Evolutionary conservation across 2,329 filamentous ascomycete species (phyloP).

Genomic region (Penicillium griseofulvum): DNA sequence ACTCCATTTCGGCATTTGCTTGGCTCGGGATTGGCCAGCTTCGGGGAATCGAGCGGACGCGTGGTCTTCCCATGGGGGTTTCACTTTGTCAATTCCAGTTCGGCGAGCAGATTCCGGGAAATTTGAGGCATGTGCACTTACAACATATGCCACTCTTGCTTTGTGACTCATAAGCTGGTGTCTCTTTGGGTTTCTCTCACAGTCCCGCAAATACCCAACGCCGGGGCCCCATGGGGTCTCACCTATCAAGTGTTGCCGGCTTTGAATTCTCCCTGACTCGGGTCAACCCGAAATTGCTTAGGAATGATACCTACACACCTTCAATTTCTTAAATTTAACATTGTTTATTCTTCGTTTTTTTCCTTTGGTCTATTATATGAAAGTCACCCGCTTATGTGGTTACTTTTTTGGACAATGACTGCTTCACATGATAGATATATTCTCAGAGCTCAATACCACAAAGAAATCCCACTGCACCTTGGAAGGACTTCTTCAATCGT

Average conservation of each 20-base stretch:
- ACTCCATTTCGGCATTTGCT: neutral
- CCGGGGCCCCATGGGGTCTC: neutral
- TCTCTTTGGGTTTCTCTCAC: neutral
- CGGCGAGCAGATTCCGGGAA: slow-evolving; percentile 15
- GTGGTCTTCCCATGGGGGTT: neutral
- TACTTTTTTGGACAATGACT: too few relatives aligned
- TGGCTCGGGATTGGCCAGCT: slow-evolving; percentile 1
- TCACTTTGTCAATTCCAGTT: slow-evolving; percentile 14
- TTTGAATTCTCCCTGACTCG: neutral
- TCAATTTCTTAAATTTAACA: neutral
- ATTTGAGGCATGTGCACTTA: slow-evolving; percentile 6
- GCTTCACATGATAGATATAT: neutral
- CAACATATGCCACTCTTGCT: neutral
- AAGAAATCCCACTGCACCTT: neutral
- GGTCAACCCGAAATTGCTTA: neutral
- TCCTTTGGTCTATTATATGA: too few relatives aligned
- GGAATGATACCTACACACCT: neutral
- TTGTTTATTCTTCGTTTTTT: too few relatives aligned
- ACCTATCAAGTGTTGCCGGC: neutral
- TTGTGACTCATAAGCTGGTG: neutral
- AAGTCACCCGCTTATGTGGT: too few relatives aligned
- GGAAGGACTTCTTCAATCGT: neutral
- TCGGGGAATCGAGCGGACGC: slow-evolving; percentile 11
- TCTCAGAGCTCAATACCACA: neutral
- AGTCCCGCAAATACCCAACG: neutral